These are phyloP conservation scores for Lecanoromycetidae sp. DNA, from an alignment of 2,329 filamentous ascomycete species.

Conservation along the genomic window DNA sequence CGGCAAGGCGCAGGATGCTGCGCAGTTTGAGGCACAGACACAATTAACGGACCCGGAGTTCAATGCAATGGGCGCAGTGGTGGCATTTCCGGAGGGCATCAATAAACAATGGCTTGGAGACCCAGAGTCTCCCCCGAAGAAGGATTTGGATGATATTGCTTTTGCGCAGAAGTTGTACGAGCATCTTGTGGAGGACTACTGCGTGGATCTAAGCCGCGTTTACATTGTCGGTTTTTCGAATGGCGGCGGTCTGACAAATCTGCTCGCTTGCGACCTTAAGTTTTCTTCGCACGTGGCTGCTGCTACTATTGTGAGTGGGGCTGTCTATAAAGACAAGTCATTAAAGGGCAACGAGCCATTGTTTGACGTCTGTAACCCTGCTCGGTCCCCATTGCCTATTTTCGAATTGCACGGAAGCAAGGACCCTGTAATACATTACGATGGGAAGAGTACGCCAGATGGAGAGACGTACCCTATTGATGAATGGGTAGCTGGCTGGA, in stretches of 20 bases:
- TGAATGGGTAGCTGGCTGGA: conserved; percentile 1
- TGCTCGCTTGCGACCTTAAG: background rate
- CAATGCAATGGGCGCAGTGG: background rate
- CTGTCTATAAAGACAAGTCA: background rate
- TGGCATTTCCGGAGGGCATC: background rate
- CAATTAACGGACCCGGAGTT: background rate
- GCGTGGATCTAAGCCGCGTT: background rate
- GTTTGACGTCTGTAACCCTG: background rate
- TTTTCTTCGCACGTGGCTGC: background rate
- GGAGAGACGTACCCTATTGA: conserved; percentile 1
- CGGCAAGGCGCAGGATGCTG: background rate
- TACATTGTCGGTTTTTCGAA: conserved; percentile 3
- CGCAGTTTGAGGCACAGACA: background rate
- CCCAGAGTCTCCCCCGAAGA: background rate
- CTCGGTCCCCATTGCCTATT: background rate
- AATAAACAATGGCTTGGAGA: background rate
- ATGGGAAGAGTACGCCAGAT: conserved; percentile 2
- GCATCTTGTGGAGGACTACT: background rate
- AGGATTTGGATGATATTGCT: background rate
- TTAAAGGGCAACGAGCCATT: background rate
- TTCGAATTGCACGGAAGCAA: conserved; percentile 1
- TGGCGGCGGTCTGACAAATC: background rate
- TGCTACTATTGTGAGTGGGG: background rate
- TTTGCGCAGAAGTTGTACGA: background rate
- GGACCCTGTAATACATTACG: background rate